Percentiles rank a stretch among this genome's conserved stretches.
These are phyloP conservation scores for Lichenothelia convexa DNA, from an alignment of 495 filamentous ascomycete genomes.

Conservation along the genomic window DNA sequence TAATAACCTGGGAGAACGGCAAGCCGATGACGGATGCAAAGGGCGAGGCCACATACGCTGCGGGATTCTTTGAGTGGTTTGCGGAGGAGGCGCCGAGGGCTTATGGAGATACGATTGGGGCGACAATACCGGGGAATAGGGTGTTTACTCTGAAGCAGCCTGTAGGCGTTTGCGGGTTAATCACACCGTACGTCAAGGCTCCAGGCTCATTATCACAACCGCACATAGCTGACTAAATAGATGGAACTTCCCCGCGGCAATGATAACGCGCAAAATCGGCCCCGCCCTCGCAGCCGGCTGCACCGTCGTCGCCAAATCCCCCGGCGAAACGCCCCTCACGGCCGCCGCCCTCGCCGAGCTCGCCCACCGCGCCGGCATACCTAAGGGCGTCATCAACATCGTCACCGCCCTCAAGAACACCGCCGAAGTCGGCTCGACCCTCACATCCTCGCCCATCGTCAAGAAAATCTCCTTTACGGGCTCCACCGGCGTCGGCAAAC, in stretches of 20 bases:
- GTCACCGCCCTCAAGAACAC: conserved; percentile 46
- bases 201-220: not conserved
- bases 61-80: conserved; percentile 65
- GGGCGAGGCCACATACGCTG: conserved; percentile 53
- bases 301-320: conserved; percentile 48
- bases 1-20: conserved; percentile 77
- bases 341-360: conserved; percentile 37
- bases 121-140: conserved; percentile 24
- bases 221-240: conserved; percentile 5
- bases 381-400: conserved; percentile 40
- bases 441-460: conserved; percentile 44
- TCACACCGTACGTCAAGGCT: conserved; percentile 42
- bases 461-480: conserved; percentile 64
- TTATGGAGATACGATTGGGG: conserved; percentile 54
- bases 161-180: conserved; percentile 82
- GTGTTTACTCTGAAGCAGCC: conserved; percentile 40
- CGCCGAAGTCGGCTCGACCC: conserved; percentile 40
- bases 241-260: conserved; percentile 29
- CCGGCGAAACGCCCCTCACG: conserved; percentile 45
- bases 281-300: conserved; percentile 38
- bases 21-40: conserved; percentile 55
- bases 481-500: conserved; percentile 43
- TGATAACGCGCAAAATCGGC: conserved; percentile 26
- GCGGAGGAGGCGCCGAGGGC: conserved; percentile 51
- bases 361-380: conserved; percentile 39